Conservation (phyloP, 768 basidiomycete species). For the Pulveroboletus sp. region DNA sequence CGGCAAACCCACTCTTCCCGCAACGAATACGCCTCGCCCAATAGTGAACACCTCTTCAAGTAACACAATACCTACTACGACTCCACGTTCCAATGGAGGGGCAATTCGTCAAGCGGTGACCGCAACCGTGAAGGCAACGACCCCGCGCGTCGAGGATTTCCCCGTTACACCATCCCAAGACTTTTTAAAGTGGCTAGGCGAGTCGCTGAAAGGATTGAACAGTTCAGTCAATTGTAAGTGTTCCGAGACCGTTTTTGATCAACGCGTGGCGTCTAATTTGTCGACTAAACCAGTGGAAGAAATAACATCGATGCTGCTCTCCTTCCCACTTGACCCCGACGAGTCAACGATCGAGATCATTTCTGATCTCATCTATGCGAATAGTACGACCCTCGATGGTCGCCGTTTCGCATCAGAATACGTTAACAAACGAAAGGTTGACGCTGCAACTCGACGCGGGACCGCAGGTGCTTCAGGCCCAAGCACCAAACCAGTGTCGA, state of each 20-base stretch:
- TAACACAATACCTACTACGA: constrained; percentile 27
- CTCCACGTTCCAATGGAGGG: constrained; percentile 36
- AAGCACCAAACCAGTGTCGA: constrained; percentile 55
- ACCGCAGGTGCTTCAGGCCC: constrained; percentile 31
- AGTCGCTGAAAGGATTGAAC: constrained; percentile 72
- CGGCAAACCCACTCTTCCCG: constrained; percentile 50
- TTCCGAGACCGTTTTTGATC: neutral
- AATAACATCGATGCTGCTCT: constrained; percentile 90
- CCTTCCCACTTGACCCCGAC: constrained; percentile 89
- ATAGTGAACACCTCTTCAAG: constrained; percentile 28
- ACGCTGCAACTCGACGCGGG: constrained; percentile 56
- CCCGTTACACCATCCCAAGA: constrained; percentile 75
- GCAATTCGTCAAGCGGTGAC: constrained; percentile 35
- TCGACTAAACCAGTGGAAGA: constrained; percentile 72
- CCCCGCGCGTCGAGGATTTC: constrained; percentile 53
- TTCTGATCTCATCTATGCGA: constrained; percentile 90
- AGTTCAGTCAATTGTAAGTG: constrained; percentile 50
- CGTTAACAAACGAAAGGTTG: constrained; percentile 78
- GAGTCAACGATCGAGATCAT: constrained; percentile 84
- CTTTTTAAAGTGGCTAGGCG: constrained; percentile 87
- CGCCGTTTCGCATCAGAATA: constrained; percentile 93
- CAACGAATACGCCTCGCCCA: constrained; percentile 32
- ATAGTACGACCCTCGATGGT: constrained; percentile 92
- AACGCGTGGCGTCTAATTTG: constrained; percentile 14
- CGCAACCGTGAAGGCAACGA: constrained; percentile 27